Conservation (phyloP, 192 early-diverging fungal genomes). For the Funneliformis mosseae region DNA sequence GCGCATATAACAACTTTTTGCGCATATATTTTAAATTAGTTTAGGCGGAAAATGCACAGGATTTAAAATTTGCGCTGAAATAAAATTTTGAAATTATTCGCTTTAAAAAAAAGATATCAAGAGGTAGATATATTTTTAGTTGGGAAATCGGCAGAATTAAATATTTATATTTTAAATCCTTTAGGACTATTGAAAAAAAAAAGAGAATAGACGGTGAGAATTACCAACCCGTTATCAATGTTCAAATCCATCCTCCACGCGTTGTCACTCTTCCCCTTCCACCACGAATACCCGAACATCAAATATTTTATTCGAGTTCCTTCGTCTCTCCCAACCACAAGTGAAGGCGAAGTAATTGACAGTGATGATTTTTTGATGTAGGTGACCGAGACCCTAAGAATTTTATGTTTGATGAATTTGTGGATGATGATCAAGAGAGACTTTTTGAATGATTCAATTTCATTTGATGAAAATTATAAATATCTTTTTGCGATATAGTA, state of each 20-base stretch:
- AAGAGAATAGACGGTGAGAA: background rate
- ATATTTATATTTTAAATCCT: background rate
- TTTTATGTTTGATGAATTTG: too few relatives aligned
- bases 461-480: too few relatives aligned
- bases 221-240: background rate
- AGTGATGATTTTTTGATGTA: background rate
- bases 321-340: background rate
- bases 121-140: background rate
- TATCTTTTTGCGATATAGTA: too few relatives aligned
- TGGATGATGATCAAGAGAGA: too few relatives aligned
- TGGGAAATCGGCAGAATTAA: background rate
- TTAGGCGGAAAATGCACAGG: too few relatives aligned
- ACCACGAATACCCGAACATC: background rate
- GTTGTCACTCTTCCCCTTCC: too few relatives aligned
- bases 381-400: too few relatives aligned
- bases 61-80: too few relatives aligned
- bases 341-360: background rate
- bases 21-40: too few relatives aligned
- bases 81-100: too few relatives aligned
- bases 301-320: background rate
- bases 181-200: background rate
- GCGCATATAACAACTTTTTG: too few relatives aligned
- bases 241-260: background rate
- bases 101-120: background rate
- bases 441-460: background rate